Conservation (phyloP, 192 early-diverging fungal genomes). For the Coemansia sp. region DNA sequence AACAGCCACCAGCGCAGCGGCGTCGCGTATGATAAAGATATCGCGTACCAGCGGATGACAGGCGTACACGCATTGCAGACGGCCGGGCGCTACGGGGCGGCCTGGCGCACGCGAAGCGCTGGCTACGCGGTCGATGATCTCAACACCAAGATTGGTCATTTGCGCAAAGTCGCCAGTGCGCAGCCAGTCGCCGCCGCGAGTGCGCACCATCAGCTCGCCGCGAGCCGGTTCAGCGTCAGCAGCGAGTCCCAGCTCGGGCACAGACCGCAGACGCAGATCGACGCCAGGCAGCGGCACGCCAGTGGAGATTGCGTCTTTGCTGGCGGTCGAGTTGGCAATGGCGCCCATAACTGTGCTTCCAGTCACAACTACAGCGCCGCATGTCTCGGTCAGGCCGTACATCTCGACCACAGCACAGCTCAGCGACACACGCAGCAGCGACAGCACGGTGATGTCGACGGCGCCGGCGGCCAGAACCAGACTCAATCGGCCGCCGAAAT, state of each 20-base stretch:
- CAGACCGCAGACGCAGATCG: conserved; percentile 82
- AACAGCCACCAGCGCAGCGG: conserved; percentile 80
- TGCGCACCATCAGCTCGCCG: conserved; percentile 86
- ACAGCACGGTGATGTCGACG: conserved; percentile 59
- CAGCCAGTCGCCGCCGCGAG: conserved; percentile 79
- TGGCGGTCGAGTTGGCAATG: conserved; percentile 10
- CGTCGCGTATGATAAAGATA: conserved; percentile 86
- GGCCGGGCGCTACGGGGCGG: conserved; percentile 82
- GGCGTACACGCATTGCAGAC: conserved; percentile 74
- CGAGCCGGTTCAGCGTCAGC: conserved; percentile 77
- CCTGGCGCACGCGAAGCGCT: conserved; percentile 76
- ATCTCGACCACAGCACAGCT: conserved; percentile 60
- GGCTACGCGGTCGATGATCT: conserved; percentile 80
- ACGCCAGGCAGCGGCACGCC: conserved; percentile 72
- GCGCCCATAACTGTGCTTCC: neutral
- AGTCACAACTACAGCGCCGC: neutral
- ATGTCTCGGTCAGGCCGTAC: conserved; percentile 36
- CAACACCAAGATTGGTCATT: conserved; percentile 69
- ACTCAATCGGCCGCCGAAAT: conserved; percentile 71
- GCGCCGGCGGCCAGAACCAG: conserved; percentile 64
- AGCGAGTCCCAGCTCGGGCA: conserved; percentile 83
- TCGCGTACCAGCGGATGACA: conserved; percentile 80
- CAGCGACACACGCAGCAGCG: conserved; percentile 64
- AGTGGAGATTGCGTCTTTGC: conserved; percentile 60
- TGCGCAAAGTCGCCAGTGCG: conserved; percentile 85